phyloP scores from a whole-genome alignment of 768 basidiomycete species.

The Pleurotus eryngii region DNA sequence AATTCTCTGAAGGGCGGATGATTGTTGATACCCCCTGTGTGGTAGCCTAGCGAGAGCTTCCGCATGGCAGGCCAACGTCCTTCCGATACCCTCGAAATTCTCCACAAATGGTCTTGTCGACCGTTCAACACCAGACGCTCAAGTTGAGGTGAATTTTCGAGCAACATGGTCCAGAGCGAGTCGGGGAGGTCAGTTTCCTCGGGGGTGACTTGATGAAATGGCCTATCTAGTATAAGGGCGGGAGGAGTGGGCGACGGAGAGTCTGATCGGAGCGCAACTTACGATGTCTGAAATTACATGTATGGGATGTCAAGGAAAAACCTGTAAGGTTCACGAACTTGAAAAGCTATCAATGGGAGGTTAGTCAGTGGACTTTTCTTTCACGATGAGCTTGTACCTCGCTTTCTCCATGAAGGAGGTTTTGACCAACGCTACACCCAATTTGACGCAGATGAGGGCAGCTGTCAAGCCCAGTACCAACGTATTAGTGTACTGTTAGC shows the following conservation, averaged over 20 bases:
- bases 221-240: background rate
- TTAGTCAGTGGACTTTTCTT: background rate
- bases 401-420: conserved; percentile 54
- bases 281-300: conserved; percentile 6
- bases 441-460: conserved; percentile 65
- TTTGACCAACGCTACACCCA: conserved; percentile 59
- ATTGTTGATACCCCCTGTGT: conserved; percentile 28
- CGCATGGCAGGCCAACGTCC: conserved; percentile 69
- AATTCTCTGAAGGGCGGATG: conserved; percentile 61
- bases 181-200: conserved; percentile 46
- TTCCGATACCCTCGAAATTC: conserved; percentile 44
- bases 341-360: conserved; percentile 47
- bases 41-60: conserved; percentile 52
- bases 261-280: background rate
- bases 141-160: conserved; percentile 57
- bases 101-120: conserved; percentile 5
- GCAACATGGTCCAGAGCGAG: conserved; percentile 70
- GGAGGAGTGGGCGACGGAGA: background rate
- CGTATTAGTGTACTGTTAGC: background rate
- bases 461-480: conserved; percentile 27
- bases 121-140: conserved; percentile 61
- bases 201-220: conserved; percentile 6
- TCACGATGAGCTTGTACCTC: conserved; percentile 41
- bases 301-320: conserved; percentile 46
- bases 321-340: conserved; percentile 60